phyloP scores from a whole-genome alignment of 2,329 filamentous ascomycete species.

The Cercospora brassicicola region DNA sequence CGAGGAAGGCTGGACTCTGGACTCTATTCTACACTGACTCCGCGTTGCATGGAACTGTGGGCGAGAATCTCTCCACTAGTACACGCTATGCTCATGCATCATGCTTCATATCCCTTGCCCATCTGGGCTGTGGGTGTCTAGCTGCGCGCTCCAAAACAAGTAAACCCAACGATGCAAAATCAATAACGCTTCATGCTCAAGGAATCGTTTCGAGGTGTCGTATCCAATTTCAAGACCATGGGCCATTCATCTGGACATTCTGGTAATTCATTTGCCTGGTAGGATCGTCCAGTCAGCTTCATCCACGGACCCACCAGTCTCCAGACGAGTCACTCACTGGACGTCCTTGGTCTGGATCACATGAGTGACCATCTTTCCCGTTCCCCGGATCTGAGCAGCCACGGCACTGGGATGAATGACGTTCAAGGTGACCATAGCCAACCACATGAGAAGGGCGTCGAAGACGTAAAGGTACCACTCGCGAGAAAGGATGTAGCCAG shows the following conservation, averaged over 20 bases:
- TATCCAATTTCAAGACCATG: slow-evolving; percentile 39
- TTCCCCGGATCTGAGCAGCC: slow-evolving; percentile 19
- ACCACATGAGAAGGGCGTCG: slow-evolving; percentile 22
- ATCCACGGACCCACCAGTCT: background rate
- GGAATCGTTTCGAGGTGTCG: background rate
- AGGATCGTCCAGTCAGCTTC: background rate
- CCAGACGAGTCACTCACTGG: background rate
- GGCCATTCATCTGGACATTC: background rate
- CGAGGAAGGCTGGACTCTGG: background rate
- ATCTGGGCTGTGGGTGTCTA: no score
- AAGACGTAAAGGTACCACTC: slow-evolving; percentile 33
- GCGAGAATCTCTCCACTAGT: background rate
- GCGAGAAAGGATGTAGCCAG: slow-evolving; percentile 47
- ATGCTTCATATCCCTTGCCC: background rate
- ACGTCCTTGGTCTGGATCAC: slow-evolving; percentile 18
- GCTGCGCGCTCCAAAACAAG: background rate
- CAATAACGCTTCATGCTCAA: background rate
- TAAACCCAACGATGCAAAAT: background rate
- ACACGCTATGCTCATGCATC: background rate
- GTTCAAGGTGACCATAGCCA: slow-evolving; percentile 22
- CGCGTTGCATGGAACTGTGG: background rate
- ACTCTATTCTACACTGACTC: background rate
- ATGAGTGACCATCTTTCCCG: slow-evolving; percentile 16
- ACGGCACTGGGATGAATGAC: slow-evolving; percentile 21
- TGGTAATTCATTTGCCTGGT: background rate